Evolutionary conservation across 1,284 basidiomycete species (phyloP).

Genomic region (Quambalaria eucalypti): DNA sequence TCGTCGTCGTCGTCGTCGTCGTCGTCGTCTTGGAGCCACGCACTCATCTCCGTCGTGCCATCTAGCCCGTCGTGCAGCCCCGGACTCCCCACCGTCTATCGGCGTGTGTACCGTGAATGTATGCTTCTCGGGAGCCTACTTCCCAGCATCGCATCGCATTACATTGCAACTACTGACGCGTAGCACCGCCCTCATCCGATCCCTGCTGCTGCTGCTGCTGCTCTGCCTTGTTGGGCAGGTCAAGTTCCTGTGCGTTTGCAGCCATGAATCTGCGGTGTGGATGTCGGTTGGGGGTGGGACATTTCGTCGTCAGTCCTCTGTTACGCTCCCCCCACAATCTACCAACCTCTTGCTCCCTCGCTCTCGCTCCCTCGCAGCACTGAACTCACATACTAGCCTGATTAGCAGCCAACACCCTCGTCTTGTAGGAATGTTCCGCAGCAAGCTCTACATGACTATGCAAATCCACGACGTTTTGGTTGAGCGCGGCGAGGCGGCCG

Average conservation of each 20-base stretch:
- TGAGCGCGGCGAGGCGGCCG: slow-evolving; percentile 6
- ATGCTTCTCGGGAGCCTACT: no score
- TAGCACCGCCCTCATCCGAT: no score
- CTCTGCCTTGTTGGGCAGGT: background rate
- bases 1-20: no score
- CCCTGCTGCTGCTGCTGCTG: no score
- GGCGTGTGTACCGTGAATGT: no score
- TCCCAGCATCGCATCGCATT: no score
- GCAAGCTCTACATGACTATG: slow-evolving; percentile 10
- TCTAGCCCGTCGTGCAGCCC: no score
- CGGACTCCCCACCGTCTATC: no score
- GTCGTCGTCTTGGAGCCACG: no score
- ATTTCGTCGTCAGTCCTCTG: background rate
- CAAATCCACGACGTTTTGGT: slow-evolving; percentile 1
- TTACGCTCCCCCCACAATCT: background rate
- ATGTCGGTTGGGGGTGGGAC: background rate
- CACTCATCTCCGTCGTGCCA: no score
- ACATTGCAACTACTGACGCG: no score
- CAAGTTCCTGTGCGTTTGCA: background rate
- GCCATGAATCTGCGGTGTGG: background rate
- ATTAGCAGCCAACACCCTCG: background rate
- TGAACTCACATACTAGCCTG: background rate
- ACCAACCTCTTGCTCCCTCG: background rate
- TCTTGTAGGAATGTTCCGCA: slow-evolving; percentile 5
- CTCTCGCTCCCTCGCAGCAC: background rate